Base-by-base conservation (phyloP, 805 yeast genomes). In the Myxozyma nipponensis region DNA sequence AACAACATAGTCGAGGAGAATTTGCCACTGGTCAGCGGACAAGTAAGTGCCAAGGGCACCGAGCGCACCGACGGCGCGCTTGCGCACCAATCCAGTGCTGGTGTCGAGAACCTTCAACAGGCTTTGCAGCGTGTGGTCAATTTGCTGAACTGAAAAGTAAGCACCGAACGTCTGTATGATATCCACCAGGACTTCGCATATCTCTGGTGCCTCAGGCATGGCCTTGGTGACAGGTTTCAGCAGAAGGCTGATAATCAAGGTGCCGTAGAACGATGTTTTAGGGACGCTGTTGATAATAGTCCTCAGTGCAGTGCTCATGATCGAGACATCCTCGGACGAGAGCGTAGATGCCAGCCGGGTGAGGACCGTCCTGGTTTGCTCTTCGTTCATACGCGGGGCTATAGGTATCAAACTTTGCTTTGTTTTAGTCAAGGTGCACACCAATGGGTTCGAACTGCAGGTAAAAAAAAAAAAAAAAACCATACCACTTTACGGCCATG, bases 401-500 rank as follows among this genome's bases (percentile, higher is more conserved):
- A 57, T 46, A n/a, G 61, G 61, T 6, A 59, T 47, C n/a, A 57
- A 52, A 17, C 10, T n/a, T 2, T 26, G 17, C 41, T 24, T 7
- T 9, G 25, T 7, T 10, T 17, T 28, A 36, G 22, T 19, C 35
- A 24, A 22, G 19, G 26, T 34, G 3, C 19, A 13, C 28, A 35
- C 21, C 13, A 44, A 4, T 19, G 37, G 21, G 22, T 9, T 36
- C 23, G 17, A 7, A 28, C 17, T n/a, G n/a, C 17, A 21, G 18
- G 19, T n/a, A 39, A 32, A 42, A 6, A 50, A 21, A 6, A 44
- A 24, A 21, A 25, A 70, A 28, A 13, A 7, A 28, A 28, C 32
- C 74, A 49, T 77, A 74, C 18, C 84, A 76, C 55, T 79, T 78
- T 42, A 85, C 77, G 0, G 93, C 84, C 63, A 83, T 86, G 58